Evolutionary conservation across 2,329 filamentous ascomycete genomes (phyloP).

Genomic region (Calonectria hawksworthii): DNA sequence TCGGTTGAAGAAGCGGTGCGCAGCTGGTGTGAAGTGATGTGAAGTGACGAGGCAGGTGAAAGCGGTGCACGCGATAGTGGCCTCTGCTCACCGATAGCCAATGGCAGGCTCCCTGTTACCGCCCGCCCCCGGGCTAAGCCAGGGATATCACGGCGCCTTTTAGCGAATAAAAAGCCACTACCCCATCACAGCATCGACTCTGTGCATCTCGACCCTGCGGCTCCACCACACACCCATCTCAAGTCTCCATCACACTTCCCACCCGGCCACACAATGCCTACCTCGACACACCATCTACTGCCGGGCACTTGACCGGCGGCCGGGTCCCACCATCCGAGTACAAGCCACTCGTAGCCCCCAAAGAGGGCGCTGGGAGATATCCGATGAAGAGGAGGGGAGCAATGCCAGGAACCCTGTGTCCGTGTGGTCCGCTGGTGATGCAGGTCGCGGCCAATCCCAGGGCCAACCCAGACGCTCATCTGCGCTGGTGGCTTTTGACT

Average conservation of each 20-base stretch:
- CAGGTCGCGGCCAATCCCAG: slow-evolving; percentile 40
- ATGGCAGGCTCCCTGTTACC: slow-evolving; percentile 42
- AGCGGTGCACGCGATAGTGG: slow-evolving; percentile 6
- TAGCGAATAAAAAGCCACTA: slow-evolving; percentile 37
- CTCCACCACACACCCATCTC: slow-evolving; percentile 37
- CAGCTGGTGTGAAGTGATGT: not conserved
- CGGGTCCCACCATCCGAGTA: slow-evolving; percentile 18
- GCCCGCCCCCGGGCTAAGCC: slow-evolving; percentile 35
- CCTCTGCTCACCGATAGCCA: slow-evolving; percentile 21
- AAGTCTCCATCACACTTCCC: slow-evolving; percentile 18
- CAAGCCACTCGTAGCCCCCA: slow-evolving; percentile 35
- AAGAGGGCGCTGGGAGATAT: slow-evolving; percentile 6
- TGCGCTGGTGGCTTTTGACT: slow-evolving; percentile 30
- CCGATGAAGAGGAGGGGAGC: slow-evolving; percentile 10
- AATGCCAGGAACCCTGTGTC: slow-evolving; percentile 42
- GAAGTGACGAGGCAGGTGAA: slow-evolving; percentile 6
- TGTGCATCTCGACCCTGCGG: slow-evolving; percentile 29
- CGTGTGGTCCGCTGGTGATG: slow-evolving; percentile 23
- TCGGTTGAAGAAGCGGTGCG: slow-evolving; percentile 19
- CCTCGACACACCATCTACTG: slow-evolving; percentile 15
- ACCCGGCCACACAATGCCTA: slow-evolving; percentile 18
- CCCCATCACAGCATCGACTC: slow-evolving; percentile 31
- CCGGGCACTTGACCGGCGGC: slow-evolving; percentile 14
- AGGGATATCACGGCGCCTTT: slow-evolving; percentile 37
- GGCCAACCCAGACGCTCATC: slow-evolving; percentile 41